A percentile compares a stretch with the other conserved stretches of the same genome.
Conservation (phyloP, 2,329 filamentous ascomycete species). For the Tolypocladium album region DNA sequence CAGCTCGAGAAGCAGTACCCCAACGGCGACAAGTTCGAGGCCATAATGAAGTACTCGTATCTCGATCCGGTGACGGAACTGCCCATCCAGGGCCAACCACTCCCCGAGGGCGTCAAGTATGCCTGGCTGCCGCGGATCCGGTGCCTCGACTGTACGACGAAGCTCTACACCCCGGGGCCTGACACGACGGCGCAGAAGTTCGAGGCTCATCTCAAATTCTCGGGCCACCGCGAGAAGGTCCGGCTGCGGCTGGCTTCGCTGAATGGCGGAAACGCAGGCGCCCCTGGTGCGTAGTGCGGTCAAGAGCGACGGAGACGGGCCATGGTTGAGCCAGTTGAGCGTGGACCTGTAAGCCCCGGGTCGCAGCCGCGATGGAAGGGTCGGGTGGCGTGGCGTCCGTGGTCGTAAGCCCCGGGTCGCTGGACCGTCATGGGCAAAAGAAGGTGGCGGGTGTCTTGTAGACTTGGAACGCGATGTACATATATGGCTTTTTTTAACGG, state of each 20-base stretch:
- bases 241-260: constrained; percentile 18
- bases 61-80: constrained; percentile 62
- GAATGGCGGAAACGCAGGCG: constrained; percentile 7
- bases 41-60: constrained; percentile 80
- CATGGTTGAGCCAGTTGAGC: no score
- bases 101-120: constrained; percentile 57
- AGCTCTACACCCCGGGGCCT: constrained; percentile 84
- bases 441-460: neutral
- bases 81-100: constrained; percentile 45
- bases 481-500: neutral
- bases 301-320: no score
- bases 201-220: constrained; percentile 82
- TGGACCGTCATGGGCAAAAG: neutral
- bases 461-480: neutral
- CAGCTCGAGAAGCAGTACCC: constrained; percentile 62
- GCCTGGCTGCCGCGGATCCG: constrained; percentile 83
- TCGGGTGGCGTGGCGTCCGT: no score
- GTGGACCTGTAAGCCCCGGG: no score
- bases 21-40: constrained; percentile 70
- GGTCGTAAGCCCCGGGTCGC: no score
- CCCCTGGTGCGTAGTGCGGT: constrained; percentile 1
- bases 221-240: constrained; percentile 65
- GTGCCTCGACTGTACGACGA: constrained; percentile 86
- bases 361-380: no score
- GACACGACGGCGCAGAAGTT: constrained; percentile 83